Evolutionary conservation across 208 protist species (phyloP), one percentile per base, ranked within the genome.

Genomic region (Endotrypanum monterogeii): DNA sequence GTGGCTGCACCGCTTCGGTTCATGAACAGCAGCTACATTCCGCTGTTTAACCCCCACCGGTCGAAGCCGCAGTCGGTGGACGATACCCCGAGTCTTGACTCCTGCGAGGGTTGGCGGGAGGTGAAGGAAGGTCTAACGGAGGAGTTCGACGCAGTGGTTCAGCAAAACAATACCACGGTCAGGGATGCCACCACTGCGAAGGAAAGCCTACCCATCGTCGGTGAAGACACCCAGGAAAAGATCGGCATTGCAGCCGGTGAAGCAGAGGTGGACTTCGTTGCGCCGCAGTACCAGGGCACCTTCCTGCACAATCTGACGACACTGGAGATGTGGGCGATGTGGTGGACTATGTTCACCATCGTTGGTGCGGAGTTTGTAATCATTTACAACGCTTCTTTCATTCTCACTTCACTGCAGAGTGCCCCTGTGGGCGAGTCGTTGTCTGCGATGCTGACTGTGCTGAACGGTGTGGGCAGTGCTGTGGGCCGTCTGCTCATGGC

Each of bases 401-500:
- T 94, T 35, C 80, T 82, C 20, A 80, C 35, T 11, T 84, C 89
- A 23, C 54, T 94, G 20, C 75, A 83, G 20, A 83, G 76, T 50
- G 76, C 85, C 37, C 73, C 76, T 23, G 60, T 78, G 1, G 51
- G 66, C 51, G 20, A 5, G 0, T 78, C 85, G n/a, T 78, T 90
- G 57, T 67, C 71, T 39, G 83, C 84, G 35, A 77, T 93, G 58
- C 72, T 91, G 63, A 91, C 82, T 23, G 83, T 89, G 28, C 70
- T 93, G 57, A 88, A 86, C 70, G 84, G 86, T 44, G 84, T 87
- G n/a, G 89, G 89, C 55, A 90, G 85, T 65, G 89, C 84, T 14
- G 77, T 88, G 14, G 89, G 89, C 37, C 82, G 89, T n/a, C 61
- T 93, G 57, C 30, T 80, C 50, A 89, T 91, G 84, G 85, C 81